Evolutionary conservation across 805 yeast genomes (phyloP), one percentile per base, ranked within the genome.

Genomic region (Metschnikowia gelsemii): DNA sequence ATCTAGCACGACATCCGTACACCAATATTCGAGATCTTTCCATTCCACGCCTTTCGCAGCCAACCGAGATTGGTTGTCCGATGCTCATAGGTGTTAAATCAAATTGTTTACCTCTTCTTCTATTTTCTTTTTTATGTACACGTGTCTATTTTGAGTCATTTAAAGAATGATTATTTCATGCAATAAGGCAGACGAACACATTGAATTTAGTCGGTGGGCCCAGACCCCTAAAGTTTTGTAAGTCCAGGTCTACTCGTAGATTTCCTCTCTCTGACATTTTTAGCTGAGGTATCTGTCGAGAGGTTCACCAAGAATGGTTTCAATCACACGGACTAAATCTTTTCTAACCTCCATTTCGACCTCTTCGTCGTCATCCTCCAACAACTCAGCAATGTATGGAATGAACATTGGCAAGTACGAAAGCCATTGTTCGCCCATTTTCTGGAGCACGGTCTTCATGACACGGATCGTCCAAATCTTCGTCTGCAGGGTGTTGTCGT

Each of bases 391-490:
- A 62, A 93, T 87, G 46, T 87, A 76, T 24, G 99, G 99, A 48
- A 93, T 96, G 53, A 93, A 75, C 59, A 90, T 96, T 18, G 99
- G 99, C 54, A 93, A 73, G 70, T 86, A 75, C 24, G 84, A 71
- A 50, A 93, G 75, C 99, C 98, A 93, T 61, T 82, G 87, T 56
- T 93, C 98, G 41, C 98, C 97, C 55, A 89, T 84, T 70, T 86
- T 86, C 51, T 86, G 85, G 74, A 89, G 93, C 23, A 93, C 79
- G 19, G 80, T 72, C 63, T 87, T 87, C 61, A 93, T 75, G 2
- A 87, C 72, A 60, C 83, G 80, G 40, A 87, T 77, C 19, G 97
- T 80, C 91, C 96, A 85, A 35, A 82, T 76, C 68, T 82, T 82
- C 75, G 93, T 79, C 55, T 82, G 87, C 16, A 75, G 66, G 32